A percentile compares a stretch with the other conserved stretches of the same genome.
These are phyloP conservation scores for Podila minutissima DNA, from an alignment of 192 early-diverging fungal genomes.

Conservation along the genomic window DNA sequence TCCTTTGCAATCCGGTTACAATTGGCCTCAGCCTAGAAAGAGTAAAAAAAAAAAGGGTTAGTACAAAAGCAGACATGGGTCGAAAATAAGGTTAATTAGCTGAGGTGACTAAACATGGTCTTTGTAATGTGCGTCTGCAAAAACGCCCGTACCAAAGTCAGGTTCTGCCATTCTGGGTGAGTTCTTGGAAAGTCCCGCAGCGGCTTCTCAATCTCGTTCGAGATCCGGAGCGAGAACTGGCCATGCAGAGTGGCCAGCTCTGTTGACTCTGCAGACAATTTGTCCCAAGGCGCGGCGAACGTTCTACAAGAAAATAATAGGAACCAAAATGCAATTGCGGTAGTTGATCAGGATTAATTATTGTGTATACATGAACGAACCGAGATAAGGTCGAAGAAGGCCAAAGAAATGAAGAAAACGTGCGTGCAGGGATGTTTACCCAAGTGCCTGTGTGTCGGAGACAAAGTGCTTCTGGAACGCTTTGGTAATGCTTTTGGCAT, in stretches of 20 bases:
- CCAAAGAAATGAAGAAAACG: not conserved
- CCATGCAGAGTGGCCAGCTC: conserved; percentile 42
- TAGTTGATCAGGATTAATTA: not conserved
- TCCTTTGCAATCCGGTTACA: conserved; percentile 47
- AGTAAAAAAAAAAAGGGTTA: not conserved
- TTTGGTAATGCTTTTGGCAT: conserved; percentile 59
- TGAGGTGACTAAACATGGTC: not conserved
- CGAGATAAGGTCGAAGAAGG: not conserved
- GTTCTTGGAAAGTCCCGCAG: conserved; percentile 31
- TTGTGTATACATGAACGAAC: not conserved
- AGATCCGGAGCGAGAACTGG: conserved; percentile 37
- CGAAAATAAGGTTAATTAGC: conserved; percentile 13
- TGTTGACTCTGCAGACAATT: conserved; percentile 24
- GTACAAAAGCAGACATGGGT: conserved; percentile 10
- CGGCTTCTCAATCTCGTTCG: conserved; percentile 43
- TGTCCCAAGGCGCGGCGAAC: conserved; percentile 41
- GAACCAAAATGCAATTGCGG: not conserved
- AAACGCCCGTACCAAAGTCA: conserved; percentile 24
- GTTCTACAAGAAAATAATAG: conserved; percentile 14
- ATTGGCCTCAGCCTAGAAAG: conserved; percentile 34
- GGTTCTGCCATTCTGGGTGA: conserved; percentile 41
- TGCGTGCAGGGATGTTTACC: conserved; percentile 30
- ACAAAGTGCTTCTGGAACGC: conserved; percentile 58
- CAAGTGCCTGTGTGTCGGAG: conserved; percentile 52
- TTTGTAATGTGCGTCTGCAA: not conserved